Conservation (phyloP, 306 rosid species). For the Hippophae tibetana region DNA sequence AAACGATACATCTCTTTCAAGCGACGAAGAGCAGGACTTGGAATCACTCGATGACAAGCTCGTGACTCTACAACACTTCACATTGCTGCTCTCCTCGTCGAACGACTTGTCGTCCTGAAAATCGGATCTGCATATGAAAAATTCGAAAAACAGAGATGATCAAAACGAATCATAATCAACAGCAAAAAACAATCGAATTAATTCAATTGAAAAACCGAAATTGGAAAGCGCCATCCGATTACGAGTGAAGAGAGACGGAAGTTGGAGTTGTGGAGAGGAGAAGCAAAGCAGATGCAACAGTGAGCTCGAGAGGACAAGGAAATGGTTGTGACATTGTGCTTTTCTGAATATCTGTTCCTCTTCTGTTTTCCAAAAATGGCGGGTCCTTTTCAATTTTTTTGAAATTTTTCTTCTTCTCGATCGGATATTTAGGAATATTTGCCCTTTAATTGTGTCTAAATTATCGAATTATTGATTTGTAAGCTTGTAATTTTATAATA, state of each 20-base stretch:
- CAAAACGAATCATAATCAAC: not conserved
- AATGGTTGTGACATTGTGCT: not conserved
- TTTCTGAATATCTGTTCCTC: not conserved
- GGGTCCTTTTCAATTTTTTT: not conserved
- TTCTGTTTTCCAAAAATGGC: not conserved
- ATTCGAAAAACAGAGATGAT: conserved; percentile 17
- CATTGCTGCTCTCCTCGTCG: conserved; percentile 18
- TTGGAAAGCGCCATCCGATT: not conserved
- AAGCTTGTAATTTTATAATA: too few relatives aligned
- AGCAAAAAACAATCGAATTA: not conserved
- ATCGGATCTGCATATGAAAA: conserved; percentile 26
- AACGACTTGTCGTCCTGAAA: conserved; percentile 12
- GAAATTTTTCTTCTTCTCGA: not conserved
- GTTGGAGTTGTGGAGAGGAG: conserved; percentile 44
- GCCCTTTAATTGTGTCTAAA: too few relatives aligned
- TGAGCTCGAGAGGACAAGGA: not conserved
- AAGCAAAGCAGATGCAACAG: not conserved
- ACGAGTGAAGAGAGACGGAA: conserved; percentile 26
- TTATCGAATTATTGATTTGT: too few relatives aligned
- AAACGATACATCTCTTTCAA: conserved; percentile 32
- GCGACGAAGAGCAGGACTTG: conserved; percentile 33
- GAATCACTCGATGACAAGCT: conserved; percentile 23
- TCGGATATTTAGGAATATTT: too few relatives aligned
- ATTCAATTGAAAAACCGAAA: not conserved
- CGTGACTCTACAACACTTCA: conserved; percentile 16